Evolutionary conservation across 805 yeast genomes (phyloP), one percentile per base, ranked within the genome.

Genomic region (Candida lessepsii): DNA sequence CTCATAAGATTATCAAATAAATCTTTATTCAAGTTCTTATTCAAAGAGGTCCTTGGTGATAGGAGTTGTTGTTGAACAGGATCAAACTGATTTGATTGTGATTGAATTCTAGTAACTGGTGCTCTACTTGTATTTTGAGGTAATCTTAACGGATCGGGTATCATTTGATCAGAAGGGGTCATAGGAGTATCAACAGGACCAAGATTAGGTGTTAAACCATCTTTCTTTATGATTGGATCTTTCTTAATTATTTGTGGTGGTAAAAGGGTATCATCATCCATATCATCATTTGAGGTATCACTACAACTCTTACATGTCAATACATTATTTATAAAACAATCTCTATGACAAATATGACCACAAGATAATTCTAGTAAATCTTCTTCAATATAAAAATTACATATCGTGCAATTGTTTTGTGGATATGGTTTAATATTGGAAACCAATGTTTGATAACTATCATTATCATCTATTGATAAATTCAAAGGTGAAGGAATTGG

Each of bases 331-430:
- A 47, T 41, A 11, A 57, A 46, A 39, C 65, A 60, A 19, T 53
- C 55, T 28, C 50, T 45, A 37, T 60, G 65, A 30, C 60, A 54
- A n/a, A 39, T 38, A 40, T 60, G 61, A 27, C 46, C 41, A 34
- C 65, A 60, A 8, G 48, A 39, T 29, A 60, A 45, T 30, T 50
- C 54, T 19, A 47, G 32, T 25, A 47, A 37, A 31, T 47, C 50
- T 28, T 47, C 45, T 27, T 47, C 50, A 7, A 47, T 44, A 15
- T 15, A 37, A 27, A 41, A 47, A 17, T 47, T 41, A 28, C 50
- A 47, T 13, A 47, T 44, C 10, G 50, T 44, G 26, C 50, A 47
- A 13, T 11, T 40, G 13, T 27, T 28, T 6, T 16, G 17, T 18
- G 36, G 29, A 13, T 10, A 20, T 8, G 29, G 26, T 21, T 36